Evolutionary conservation across 2,329 filamentous ascomycete genomes (phyloP).

Genomic region (Coleophoma cylindrospora): DNA sequence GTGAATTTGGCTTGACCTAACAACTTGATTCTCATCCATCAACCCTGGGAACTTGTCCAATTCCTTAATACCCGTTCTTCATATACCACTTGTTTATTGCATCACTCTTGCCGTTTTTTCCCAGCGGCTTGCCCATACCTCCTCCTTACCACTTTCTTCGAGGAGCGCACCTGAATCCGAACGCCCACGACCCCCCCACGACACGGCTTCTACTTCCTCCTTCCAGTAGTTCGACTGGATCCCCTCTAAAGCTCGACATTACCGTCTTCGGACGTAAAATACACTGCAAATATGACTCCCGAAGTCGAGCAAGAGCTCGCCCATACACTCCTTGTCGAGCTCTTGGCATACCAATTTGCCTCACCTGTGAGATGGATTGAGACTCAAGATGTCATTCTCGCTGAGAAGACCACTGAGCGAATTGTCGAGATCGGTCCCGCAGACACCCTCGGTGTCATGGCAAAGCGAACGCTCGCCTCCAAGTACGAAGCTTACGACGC

Average conservation of each 20-base stretch:
- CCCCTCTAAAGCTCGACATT: slow-evolving; percentile 8
- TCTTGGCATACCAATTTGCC: slow-evolving; percentile 98
- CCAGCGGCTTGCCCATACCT: not conserved
- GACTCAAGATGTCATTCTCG: slow-evolving; percentile 98
- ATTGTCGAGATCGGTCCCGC: slow-evolving; percentile 97
- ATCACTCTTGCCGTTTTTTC: not conserved
- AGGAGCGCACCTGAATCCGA: not conserved
- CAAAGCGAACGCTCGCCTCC: slow-evolving; percentile 87
- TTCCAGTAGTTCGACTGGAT: slow-evolving; percentile 4
- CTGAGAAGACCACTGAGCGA: slow-evolving; percentile 90
- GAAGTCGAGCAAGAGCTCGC: slow-evolving; percentile 99
- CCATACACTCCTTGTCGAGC: slow-evolving; percentile 96
- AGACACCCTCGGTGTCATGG: slow-evolving; percentile 96
- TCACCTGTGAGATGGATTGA: slow-evolving; percentile 99
- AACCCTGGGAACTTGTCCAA: not conserved
- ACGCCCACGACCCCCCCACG: too few species aligned
- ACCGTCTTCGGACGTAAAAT: slow-evolving; percentile 24
- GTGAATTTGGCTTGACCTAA: not conserved
- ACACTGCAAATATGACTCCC: slow-evolving; percentile 71
- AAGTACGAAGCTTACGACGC: slow-evolving; percentile 99
- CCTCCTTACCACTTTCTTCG: not conserved
- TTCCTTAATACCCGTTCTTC: slow-evolving; percentile 2
- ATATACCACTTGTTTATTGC: slow-evolving; percentile 1
- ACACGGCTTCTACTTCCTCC: too few species aligned
- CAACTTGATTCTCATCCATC: not conserved